A percentile compares a stretch with the other conserved stretches of the same genome.
phyloP scores from a whole-genome alignment of 2,329 filamentous ascomycete genomes.

The Colletotrichum theobromicola region DNA sequence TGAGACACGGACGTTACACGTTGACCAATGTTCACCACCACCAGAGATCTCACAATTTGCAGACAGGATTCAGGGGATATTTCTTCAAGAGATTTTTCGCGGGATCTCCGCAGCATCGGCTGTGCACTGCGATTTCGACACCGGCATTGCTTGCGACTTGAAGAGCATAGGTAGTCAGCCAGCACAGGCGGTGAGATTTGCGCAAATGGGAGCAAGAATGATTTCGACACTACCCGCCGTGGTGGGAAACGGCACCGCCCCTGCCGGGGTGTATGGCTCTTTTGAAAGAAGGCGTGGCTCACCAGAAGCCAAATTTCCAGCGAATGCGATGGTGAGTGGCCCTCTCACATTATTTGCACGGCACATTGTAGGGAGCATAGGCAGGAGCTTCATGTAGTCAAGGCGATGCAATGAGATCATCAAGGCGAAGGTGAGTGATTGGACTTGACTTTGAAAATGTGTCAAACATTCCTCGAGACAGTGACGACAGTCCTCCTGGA shows the following conservation, averaged over 20 bases:
- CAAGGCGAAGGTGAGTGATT: neutral
- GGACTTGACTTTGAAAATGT: neutral
- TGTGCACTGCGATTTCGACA: neutral
- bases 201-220: neutral
- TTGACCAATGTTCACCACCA: neutral
- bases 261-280: neutral
- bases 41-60: neutral
- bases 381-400: neutral
- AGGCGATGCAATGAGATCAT: neutral
- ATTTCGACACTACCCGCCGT: neutral
- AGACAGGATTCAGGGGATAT: neutral
- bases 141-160: neutral
- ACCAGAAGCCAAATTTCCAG: too few species aligned
- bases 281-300: too few species aligned
- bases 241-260: neutral
- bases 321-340: too few species aligned
- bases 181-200: neutral
- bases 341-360: neutral
- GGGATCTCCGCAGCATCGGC: neutral
- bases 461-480: neutral
- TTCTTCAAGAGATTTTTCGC: neutral
- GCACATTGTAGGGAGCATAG: neutral
- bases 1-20: neutral
- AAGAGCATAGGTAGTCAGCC: neutral
- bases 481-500: neutral